These are phyloP conservation scores for Diddensiella transvaalensis DNA, from an alignment of 805 yeast species.

Conservation along the genomic window DNA sequence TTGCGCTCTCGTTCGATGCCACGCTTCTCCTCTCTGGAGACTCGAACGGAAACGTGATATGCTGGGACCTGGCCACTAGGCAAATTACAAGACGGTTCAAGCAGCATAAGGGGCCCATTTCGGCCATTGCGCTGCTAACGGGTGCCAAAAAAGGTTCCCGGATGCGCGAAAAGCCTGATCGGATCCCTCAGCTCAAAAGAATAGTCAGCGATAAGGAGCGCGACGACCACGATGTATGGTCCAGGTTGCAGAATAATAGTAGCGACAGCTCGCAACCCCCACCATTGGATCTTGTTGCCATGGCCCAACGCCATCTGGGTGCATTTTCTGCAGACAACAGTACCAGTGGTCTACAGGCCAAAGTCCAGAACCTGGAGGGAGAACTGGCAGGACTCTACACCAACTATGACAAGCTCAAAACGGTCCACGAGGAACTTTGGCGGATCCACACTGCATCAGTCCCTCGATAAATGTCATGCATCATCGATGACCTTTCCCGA, in stretches of 20 bases:
- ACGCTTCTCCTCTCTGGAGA: conserved; percentile 72
- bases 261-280: background rate
- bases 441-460: conserved; percentile 9
- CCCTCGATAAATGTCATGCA: background rate
- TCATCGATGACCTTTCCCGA: too few species aligned
- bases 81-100: conserved; percentile 33
- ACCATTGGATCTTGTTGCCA: background rate
- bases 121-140: conserved; percentile 18
- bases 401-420: conserved; percentile 18
- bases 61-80: conserved; percentile 52
- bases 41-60: conserved; percentile 58
- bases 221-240: conserved; percentile 21
- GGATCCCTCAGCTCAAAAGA: conserved; percentile 29
- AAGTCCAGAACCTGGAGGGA: conserved; percentile 17
- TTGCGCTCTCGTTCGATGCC: conserved; percentile 71
- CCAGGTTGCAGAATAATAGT: conserved; percentile 14
- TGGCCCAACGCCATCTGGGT: background rate
- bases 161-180: conserved; percentile 16
- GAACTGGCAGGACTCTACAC: conserved; percentile 19
- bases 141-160: conserved; percentile 7
- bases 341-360: conserved; percentile 16
- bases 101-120: conserved; percentile 24
- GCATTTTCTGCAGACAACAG: conserved; percentile 2
- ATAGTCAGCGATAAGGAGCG: conserved; percentile 17
- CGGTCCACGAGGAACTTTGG: conserved; percentile 27